Evolutionary conservation across 169 alveolate species (phyloP).

Genomic region (Eimeria necatrix): DNA sequence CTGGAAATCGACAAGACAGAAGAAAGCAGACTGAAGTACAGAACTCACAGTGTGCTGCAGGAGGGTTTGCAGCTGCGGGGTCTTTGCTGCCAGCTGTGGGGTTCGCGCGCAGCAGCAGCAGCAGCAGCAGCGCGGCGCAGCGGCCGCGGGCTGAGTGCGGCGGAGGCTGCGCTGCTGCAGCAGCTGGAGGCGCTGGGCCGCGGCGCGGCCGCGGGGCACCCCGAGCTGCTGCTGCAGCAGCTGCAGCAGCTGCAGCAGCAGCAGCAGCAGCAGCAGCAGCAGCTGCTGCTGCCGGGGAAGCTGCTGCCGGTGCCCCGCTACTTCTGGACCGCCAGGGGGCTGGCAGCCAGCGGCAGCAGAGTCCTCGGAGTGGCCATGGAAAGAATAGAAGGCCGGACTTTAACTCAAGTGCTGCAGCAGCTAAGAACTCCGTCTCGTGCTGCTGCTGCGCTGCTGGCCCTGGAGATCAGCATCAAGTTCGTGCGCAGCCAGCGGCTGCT

Average conservation of each 20-base stretch:
- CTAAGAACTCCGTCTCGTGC: slow-evolving; percentile 79
- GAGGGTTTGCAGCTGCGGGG: slow-evolving; percentile 85
- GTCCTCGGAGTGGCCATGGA: slow-evolving; percentile 87
- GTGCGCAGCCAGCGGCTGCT: slow-evolving; percentile 83
- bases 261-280: slow-evolving; percentile 64
- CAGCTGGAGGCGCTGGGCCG: slow-evolving; percentile 78
- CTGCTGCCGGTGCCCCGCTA: slow-evolving; percentile 83
- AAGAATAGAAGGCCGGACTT: slow-evolving; percentile 86
- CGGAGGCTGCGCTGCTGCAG: slow-evolving; percentile 62
- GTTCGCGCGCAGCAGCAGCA: slow-evolving; percentile 71
- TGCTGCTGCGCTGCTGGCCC: slow-evolving; percentile 79
- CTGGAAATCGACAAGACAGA: slow-evolving; percentile 82
- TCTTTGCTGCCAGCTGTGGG: slow-evolving; percentile 82
- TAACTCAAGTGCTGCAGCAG: slow-evolving; percentile 84
- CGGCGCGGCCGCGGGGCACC: slow-evolving; percentile 48
- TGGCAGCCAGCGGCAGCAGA: slow-evolving; percentile 69
- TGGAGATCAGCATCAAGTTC: slow-evolving; percentile 84
- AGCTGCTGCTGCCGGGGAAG: neutral
- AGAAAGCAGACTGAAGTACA: slow-evolving; percentile 81
- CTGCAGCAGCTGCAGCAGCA: slow-evolving; percentile 60
- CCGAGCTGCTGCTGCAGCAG: slow-evolving; percentile 78
- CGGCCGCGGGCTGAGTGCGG: slow-evolving; percentile 4
- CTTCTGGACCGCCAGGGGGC: slow-evolving; percentile 85
- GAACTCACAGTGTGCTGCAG: slow-evolving; percentile 83
- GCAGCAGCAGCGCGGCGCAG: neutral